phyloP scores from a whole-genome alignment of 1,284 basidiomycete genomes.

The Coniophora puteana region DNA sequence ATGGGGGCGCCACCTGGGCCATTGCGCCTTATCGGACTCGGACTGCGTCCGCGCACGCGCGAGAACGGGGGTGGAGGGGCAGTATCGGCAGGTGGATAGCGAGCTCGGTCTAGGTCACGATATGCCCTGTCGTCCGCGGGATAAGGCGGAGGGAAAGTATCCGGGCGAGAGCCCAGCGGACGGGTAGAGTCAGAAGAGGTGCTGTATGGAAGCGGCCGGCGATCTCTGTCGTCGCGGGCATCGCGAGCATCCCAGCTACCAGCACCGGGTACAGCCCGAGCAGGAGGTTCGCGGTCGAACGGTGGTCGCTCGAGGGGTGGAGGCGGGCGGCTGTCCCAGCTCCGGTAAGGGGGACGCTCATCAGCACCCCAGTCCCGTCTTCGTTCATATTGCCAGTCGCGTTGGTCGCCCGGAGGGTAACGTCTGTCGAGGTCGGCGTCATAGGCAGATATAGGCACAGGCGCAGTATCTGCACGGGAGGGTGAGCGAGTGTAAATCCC shows the following conservation, averaged over 20 bases:
- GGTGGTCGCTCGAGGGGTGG: slow-evolving; percentile 20
- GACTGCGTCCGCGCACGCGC: slow-evolving; percentile 33
- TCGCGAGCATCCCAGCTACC: slow-evolving; percentile 32
- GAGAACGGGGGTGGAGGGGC: slow-evolving; percentile 19
- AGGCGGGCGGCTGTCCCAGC: too few species aligned
- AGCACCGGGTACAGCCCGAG: slow-evolving; percentile 31
- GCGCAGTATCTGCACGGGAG: slow-evolving; percentile 15
- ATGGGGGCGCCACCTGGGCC: slow-evolving; percentile 18
- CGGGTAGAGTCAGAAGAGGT: slow-evolving; percentile 14
- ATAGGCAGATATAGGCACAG: slow-evolving; percentile 14
- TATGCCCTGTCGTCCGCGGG: slow-evolving; percentile 21
- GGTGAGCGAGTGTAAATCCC: slow-evolving; percentile 22
- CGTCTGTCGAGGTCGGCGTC: slow-evolving; percentile 22
- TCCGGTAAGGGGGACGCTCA: slow-evolving; percentile 26
- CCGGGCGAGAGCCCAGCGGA: slow-evolving; percentile 23
- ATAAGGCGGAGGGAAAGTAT: slow-evolving; percentile 15
- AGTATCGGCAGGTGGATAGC: slow-evolving; percentile 19
- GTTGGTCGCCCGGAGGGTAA: slow-evolving; percentile 15
- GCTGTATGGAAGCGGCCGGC: slow-evolving; percentile 15
- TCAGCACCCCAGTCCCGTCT: slow-evolving; percentile 38
- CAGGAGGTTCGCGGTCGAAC: slow-evolving; percentile 25
- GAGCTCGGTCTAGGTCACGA: slow-evolving; percentile 23
- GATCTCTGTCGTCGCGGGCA: slow-evolving; percentile 24
- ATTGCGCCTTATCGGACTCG: slow-evolving; percentile 27
- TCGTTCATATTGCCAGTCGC: slow-evolving; percentile 26